A percentile compares a stretch with the other conserved stretches of the same genome.
phyloP scores from a whole-genome alignment of 23 red algal genomes.

The Gracilaria gracilis region DNA sequence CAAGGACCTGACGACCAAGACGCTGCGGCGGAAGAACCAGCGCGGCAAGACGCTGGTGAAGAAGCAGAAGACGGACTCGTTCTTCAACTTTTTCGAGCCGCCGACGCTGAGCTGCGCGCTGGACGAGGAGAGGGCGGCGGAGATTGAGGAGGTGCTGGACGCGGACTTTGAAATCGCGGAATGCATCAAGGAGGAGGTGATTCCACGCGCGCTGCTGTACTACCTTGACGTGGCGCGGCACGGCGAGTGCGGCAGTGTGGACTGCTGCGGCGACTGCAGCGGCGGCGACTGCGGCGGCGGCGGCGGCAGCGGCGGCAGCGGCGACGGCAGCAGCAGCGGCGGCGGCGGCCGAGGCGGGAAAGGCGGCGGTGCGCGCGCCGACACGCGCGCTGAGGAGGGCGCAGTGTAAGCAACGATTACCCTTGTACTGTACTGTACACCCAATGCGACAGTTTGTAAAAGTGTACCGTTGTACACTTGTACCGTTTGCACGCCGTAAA shows the following conservation, averaged over 20 bases:
- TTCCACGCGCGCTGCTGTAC: conserved; percentile 70
- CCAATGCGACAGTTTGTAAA: too few species aligned
- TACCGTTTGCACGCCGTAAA: too few species aligned
- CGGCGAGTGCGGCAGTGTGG: conserved; percentile 21
- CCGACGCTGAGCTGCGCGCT: conserved; percentile 27
- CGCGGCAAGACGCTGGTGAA: conserved; percentile 32
- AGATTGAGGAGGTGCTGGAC: conserved; percentile 67
- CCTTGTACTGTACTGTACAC: too few species aligned
- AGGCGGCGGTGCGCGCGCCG: too few species aligned
- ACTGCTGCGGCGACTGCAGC: conserved; percentile 7
- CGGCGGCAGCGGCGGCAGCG: not conserved
- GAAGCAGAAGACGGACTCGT: conserved; percentile 66
- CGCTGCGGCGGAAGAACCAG: conserved; percentile 48
- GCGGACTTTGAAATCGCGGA: conserved; percentile 81
- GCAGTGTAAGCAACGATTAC: too few species aligned
- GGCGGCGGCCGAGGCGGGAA: too few species aligned
- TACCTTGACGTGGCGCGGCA: conserved; percentile 50
- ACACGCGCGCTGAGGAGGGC: too few species aligned
- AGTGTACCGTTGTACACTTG: too few species aligned
- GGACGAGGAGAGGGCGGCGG: conserved; percentile 36
- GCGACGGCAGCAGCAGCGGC: not conserved
- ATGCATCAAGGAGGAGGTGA: conserved; percentile 54
- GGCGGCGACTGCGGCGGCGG: not conserved
- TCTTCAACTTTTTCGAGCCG: conserved; percentile 90
- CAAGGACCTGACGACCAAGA: conserved; percentile 76